A percentile compares a stretch with the other conserved stretches of the same genome.
Conservation (phyloP, 2,329 filamentous ascomycete genomes). For the Pseudogymnoascus sp. region DNA sequence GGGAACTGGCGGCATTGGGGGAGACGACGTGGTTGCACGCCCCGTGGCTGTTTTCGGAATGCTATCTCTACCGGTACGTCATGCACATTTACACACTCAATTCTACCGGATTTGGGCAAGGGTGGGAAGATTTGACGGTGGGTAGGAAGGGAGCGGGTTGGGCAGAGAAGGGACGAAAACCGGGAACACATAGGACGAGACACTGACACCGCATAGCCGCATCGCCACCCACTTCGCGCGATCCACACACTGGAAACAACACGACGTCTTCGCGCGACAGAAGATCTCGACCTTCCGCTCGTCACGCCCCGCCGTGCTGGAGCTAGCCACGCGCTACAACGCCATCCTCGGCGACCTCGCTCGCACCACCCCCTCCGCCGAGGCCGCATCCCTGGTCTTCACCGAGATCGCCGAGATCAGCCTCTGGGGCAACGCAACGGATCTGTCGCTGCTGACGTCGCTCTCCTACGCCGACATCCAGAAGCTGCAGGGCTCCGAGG, state of each 20-base stretch:
- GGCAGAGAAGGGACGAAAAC: conserved; percentile 12
- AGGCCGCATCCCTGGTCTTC: conserved; percentile 73
- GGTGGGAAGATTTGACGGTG: not conserved
- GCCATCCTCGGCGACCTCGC: conserved; percentile 47
- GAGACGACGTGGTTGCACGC: conserved; percentile 73
- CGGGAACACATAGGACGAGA: conserved; percentile 10
- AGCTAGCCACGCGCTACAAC: conserved; percentile 72
- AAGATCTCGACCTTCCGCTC: conserved; percentile 91
- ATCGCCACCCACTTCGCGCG: conserved; percentile 70
- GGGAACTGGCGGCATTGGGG: conserved; percentile 68
- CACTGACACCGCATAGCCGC: conserved; percentile 48
- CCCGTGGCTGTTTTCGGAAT: conserved; percentile 87
- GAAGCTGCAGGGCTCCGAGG: conserved; percentile 83
- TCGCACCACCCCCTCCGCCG: conserved; percentile 45
- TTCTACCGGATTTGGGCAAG: not conserved
- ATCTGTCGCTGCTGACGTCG: conserved; percentile 82
- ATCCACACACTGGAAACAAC: conserved; percentile 76
- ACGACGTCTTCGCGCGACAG: conserved; percentile 83
- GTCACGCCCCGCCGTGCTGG: conserved; percentile 76
- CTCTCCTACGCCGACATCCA: conserved; percentile 94
- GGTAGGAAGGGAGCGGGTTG: not conserved
- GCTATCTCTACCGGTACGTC: conserved; percentile 71
- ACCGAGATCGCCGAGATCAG: conserved; percentile 93
- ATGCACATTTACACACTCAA: not conserved
- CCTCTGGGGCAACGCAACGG: conserved; percentile 94